Percentiles rank a stretch among this genome's conserved stretches.
Conservation (phyloP, 2,329 filamentous ascomycete genomes). For the Aspergillus neoniger region DNA sequence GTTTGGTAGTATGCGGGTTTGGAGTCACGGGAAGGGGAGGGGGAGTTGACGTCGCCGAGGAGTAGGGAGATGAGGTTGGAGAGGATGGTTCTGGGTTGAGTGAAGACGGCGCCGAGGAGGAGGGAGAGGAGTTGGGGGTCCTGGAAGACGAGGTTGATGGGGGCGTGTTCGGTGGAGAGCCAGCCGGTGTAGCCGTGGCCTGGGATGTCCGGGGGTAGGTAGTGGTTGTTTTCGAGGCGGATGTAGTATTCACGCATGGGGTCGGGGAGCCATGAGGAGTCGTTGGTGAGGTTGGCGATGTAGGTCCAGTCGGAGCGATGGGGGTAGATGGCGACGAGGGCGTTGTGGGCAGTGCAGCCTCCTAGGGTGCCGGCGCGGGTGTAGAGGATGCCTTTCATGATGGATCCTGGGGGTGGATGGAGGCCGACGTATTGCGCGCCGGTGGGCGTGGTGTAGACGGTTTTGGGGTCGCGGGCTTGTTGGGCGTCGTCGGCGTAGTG, state of each 20-base stretch:
- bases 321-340: slow-evolving; percentile 61
- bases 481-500: slow-evolving; percentile 36
- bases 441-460: slow-evolving; percentile 46
- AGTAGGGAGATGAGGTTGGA: slow-evolving; percentile 51
- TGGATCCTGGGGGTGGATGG: slow-evolving; percentile 55
- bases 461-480: slow-evolving; percentile 37
- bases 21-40: slow-evolving; percentile 49
- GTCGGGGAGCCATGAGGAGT: slow-evolving; percentile 58
- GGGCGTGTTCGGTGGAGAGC: slow-evolving; percentile 27
- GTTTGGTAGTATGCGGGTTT: slow-evolving; percentile 59
- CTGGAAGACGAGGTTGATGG: slow-evolving; percentile 52
- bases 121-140: slow-evolving; percentile 59
- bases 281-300: slow-evolving; percentile 61
- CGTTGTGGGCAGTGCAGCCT: slow-evolving; percentile 64
- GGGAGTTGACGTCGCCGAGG: slow-evolving; percentile 55
- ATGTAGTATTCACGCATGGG: slow-evolving; percentile 62
- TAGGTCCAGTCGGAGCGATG: slow-evolving; percentile 61
- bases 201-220: slow-evolving; percentile 43
- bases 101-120: slow-evolving; percentile 54
- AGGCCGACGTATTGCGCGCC: slow-evolving; percentile 57
- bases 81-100: slow-evolving; percentile 48
- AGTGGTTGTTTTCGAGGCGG: slow-evolving; percentile 56
- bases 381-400: slow-evolving; percentile 58
- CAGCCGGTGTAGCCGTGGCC: slow-evolving; percentile 49
- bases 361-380: slow-evolving; percentile 60